Base-by-base conservation (phyloP, 352 stramenopile species). In the Phytophthora sansomeana region DNA sequence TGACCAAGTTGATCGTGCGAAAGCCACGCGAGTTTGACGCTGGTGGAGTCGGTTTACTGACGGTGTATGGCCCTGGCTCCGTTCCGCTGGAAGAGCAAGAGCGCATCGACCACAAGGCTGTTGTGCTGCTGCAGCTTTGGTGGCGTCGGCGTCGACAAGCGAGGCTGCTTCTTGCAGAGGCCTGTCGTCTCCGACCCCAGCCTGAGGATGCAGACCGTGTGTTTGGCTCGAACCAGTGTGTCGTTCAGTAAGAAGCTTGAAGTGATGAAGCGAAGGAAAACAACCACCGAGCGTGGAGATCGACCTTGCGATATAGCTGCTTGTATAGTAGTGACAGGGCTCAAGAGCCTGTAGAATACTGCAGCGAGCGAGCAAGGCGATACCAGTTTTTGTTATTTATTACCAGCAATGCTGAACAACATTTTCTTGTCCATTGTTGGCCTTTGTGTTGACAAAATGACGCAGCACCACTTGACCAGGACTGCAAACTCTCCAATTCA, bases 51-150 rank as follows among this genome's bases (percentile, higher is more conserved):
- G 89, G 89, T 2, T 69, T 96, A 29, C 63, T 96, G 8, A 90
- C 84, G 10, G 80, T 94, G 33, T 96, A 96, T 53, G 89, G 89
- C 4, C 85, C 89, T 4, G 89, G 89, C 35, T 93, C 87, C n/a
- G 75, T 95, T 33, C 89, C 89, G n/a, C 77, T 93, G 67, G 89
- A 96, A 83, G 87, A 96, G 52, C 89, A 96, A 69, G 83, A 92
- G 39, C 86, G 84, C 21, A 95, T 96, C 58, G 87, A 96, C 55
- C 81, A 91, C 55, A 85, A 86, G 43, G 87, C 89, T 0, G 85
- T 92, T 19, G 74, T 96, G 14, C 42, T 94, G 26, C 38, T 96
- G 30, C 88, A 96, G 57, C 76, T 93, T 14, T 96, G 88, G 88
- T 96, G 88, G 88, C 83, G 88, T 14, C 82, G 88, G 5, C 81